Evolutionary conservation across 75 land plant species (phyloP).

Genomic region (Adiantum capillusveneris): DNA sequence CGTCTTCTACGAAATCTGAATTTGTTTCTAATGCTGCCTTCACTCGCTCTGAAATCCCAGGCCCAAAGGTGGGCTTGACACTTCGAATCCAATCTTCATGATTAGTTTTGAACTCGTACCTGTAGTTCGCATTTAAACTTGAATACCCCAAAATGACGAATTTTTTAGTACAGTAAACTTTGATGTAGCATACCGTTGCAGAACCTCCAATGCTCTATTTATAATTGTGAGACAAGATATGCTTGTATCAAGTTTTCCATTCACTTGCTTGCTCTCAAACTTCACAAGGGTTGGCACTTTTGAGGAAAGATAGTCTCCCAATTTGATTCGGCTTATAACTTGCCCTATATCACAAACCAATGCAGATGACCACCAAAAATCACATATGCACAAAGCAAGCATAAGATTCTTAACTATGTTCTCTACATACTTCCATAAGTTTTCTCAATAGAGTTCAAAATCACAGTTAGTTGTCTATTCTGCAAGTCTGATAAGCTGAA

Average conservation of each 20-base stretch:
- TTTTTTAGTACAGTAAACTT: no score
- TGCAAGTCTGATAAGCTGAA: conserved; percentile 7
- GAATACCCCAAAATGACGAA: neutral
- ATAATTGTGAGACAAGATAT: conserved; percentile 46
- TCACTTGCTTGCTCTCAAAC: conserved; percentile 14
- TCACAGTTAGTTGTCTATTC: neutral
- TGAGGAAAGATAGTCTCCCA: conserved; percentile 45
- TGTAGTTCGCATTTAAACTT: conserved; percentile 7
- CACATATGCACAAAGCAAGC: conserved; percentile 28
- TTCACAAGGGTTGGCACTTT: conserved; percentile 52
- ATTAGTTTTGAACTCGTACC: conserved; percentile 73
- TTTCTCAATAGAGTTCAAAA: neutral
- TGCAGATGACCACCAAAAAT: conserved; percentile 16
- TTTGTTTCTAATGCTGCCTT: conserved; percentile 45
- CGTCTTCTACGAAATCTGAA: conserved; percentile 31
- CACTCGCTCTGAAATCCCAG: conserved; percentile 55
- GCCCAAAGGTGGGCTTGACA: conserved; percentile 57
- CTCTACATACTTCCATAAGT: neutral
- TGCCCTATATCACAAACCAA: conserved; percentile 36
- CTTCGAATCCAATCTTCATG: conserved; percentile 68
- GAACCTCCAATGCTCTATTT: conserved; percentile 49
- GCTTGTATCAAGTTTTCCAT: conserved; percentile 14
- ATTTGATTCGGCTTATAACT: conserved; percentile 24
- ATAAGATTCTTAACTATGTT: neutral
- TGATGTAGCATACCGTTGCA: conserved; percentile 48